Percentiles rank a stretch among this genome's conserved stretches.
Evolutionary conservation across 2,329 filamentous ascomycete species (phyloP).

Genomic region (Capronia americana): DNA sequence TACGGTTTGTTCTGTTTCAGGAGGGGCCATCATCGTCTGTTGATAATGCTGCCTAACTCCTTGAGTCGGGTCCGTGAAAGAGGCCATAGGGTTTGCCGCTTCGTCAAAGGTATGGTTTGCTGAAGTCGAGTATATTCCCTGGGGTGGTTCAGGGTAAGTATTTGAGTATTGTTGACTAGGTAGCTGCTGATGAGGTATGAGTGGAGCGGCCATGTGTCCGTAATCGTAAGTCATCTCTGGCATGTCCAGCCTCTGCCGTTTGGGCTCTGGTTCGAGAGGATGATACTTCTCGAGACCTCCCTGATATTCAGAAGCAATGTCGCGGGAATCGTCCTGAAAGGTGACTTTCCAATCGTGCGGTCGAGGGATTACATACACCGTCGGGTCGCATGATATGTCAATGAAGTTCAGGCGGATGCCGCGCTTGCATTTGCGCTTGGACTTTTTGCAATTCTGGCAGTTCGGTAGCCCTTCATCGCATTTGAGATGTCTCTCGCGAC

Average conservation of each 20-base stretch:
- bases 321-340: slow-evolving; percentile 86
- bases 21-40: slow-evolving; percentile 28
- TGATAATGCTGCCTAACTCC: slow-evolving; percentile 39
- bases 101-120: slow-evolving; percentile 44
- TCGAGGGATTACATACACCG: slow-evolving; percentile 64
- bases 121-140: slow-evolving; percentile 50
- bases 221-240: slow-evolving; percentile 43
- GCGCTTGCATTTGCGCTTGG: slow-evolving; percentile 81
- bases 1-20: slow-evolving; percentile 42
- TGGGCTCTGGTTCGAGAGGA: slow-evolving; percentile 54
- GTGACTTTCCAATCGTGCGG: slow-evolving; percentile 73
- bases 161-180: slow-evolving; percentile 43
- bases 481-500: slow-evolving; percentile 86
- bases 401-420: slow-evolving; percentile 91
- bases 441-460: slow-evolving; percentile 85
- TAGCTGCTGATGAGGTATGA: slow-evolving; percentile 56
- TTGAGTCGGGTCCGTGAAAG: slow-evolving; percentile 44
- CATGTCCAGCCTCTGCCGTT: slow-evolving; percentile 39
- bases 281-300: slow-evolving; percentile 79
- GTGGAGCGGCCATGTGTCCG: slow-evolving; percentile 44
- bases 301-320: slow-evolving; percentile 88
- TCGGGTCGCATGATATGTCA: slow-evolving; percentile 73
- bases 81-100: slow-evolving; percentile 39
- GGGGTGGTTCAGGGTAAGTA: slow-evolving; percentile 53
- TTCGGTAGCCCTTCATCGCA: slow-evolving; percentile 77